These are phyloP conservation scores for Paecilomyces variotii DNA, from an alignment of 2,329 filamentous ascomycete species.

Conservation along the genomic window DNA sequence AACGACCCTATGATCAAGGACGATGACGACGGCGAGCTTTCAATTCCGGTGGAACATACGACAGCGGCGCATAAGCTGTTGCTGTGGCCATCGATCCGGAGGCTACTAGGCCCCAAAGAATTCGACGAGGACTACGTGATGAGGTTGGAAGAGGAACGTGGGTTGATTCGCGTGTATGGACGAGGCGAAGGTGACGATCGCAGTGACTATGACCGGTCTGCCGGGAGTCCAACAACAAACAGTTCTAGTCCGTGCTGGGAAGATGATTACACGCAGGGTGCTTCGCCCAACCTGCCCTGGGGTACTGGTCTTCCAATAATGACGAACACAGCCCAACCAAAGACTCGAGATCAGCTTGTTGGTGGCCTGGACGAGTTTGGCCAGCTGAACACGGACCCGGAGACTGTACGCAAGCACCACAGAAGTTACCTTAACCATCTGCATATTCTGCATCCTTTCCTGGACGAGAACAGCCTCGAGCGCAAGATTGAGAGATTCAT, in stretches of 20 bases:
- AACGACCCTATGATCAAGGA: background rate
- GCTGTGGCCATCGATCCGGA: constrained; percentile 59
- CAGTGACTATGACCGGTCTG: constrained; percentile 37
- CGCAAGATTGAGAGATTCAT: constrained; percentile 47
- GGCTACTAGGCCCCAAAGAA: constrained; percentile 50
- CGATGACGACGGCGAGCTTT: background rate
- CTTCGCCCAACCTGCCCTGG: constrained; percentile 44
- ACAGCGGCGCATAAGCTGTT: constrained; percentile 81
- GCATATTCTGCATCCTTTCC: constrained; percentile 57
- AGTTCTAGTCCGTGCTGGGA: constrained; percentile 15
- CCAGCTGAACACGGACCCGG: constrained; percentile 45
- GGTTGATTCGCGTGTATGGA: constrained; percentile 67
- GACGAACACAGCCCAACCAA: constrained; percentile 17
- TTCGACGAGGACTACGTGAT: constrained; percentile 66
- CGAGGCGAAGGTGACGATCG: constrained; percentile 65
- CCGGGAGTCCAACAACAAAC: constrained; percentile 25
- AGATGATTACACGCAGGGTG: constrained; percentile 26
- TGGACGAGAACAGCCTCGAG: constrained; percentile 47
- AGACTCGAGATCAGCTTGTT: constrained; percentile 21
- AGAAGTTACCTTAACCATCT: constrained; percentile 53
- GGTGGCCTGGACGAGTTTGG: constrained; percentile 45
- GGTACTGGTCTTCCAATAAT: constrained; percentile 36
- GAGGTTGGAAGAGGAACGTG: constrained; percentile 63
- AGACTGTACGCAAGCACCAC: constrained; percentile 44
- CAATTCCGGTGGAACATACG: constrained; percentile 77